Base-by-base conservation (phyloP, 352 stramenopile genomes). In the Thalassiosira hispida region DNA sequence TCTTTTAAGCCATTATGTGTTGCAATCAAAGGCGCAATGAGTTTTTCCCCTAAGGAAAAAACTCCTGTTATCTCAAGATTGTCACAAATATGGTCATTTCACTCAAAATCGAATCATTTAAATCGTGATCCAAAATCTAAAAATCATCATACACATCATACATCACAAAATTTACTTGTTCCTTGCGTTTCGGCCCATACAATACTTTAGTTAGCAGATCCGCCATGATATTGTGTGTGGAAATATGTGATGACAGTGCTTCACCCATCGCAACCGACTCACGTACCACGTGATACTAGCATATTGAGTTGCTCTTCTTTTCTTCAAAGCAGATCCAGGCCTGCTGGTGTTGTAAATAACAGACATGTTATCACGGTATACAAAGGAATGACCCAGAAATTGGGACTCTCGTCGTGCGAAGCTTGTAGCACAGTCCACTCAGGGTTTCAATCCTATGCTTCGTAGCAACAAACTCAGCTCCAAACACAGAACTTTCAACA, bases 281-380 rank as follows among this genome's bases (percentile, higher is more conserved):
- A 29, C 66, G 18, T 12, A 73, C 70, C 14, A 49, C 44, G 70
- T 87, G 76, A 25, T n/a, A n/a, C n/a, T 76, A 87, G 44, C 64
- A 76, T 12, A 87, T 59, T 44, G 31, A 29, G 18, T 81, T 76
- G 3, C 11, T 71, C 42, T 83, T 85, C 59, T n/a, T n/a, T 87
- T 85, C 27, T 76, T 79, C 0, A 85, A 23, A 16, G 6, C 65
- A 12, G 62, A 73, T 22, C 79, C 63, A 22, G 72, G 65, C 23
- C 40, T 60, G 0, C 16, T n/a, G 2, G 81, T 60, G 25, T 67
- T 83, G 35, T 70, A 31, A 7, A 87, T 62, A 14, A 76, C 63
- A 35, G 70, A 85, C 69, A 74, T 74, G 56, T 85, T 88, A 60
- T 88, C 77, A 0, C 71, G 71, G 65, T 56, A 83, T 1, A 85